Evolutionary conservation across 768 basidiomycete species (phyloP), one percentile per base, ranked within the genome.

Genomic region (Rhizopogon salebrosus): DNA sequence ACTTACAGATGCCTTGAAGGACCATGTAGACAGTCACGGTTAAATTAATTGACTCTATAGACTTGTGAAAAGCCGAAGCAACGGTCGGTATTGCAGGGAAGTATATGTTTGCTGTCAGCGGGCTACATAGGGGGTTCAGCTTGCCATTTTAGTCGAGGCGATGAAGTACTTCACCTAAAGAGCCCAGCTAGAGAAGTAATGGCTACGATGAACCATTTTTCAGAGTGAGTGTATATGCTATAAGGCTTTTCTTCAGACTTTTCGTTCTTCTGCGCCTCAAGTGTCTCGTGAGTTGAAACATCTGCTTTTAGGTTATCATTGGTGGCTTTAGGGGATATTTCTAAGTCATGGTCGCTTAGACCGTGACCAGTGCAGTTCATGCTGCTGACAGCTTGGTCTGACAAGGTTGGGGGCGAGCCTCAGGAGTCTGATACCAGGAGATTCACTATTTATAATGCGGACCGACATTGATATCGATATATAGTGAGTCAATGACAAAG

Each of bases 51-150:
- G 83, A 72, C 59, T 89, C 87, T 8, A 76, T 76, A 0, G 84
- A 80, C 52, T 82, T 80, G 59, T 83, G 63, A 61, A 94, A 83
- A 5, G 70, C 77, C 2, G 55, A 55, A 1, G 84, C 75, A 22
- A 93, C 69, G 0, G 78, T 74, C 1, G 90, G 91, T 37, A 94
- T 85, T 11, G 84, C 88, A 6, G 89, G 89, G 42, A 89, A 80
- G 63, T 90, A 92, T 52, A 91, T 85, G 52, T 83, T 89, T 3
- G 87, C 77, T 1, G 88, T 87, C 10, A 90, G 69, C 0, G 87
- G 86, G 60, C 84, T 86, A 42, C 22, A 29, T 22, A 35, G 34
- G n/a, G 54, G 38, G 18, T 29, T 41, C 34, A n/a, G 24, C 50
- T 41, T 18, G 24, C 38, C 24, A 16, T 34, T 20, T 13, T 46